Conservation (phyloP, 148 eudicot species). For the Spergularia bocconei region DNA sequence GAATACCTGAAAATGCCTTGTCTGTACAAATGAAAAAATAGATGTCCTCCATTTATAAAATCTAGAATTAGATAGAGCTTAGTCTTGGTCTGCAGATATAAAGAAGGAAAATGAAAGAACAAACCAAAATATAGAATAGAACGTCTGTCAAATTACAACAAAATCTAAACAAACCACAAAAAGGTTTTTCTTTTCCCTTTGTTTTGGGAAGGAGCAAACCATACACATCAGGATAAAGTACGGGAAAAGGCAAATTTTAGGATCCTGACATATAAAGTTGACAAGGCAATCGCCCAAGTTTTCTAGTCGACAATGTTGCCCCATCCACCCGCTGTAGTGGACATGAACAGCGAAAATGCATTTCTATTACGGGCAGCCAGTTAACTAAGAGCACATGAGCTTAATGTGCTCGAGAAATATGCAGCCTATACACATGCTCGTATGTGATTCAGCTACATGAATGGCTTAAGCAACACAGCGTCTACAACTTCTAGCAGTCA, state of each 20-base stretch:
- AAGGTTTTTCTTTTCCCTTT: too few relatives aligned
- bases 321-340: too few relatives aligned
- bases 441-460: not conserved
- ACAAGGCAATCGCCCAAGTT: too few relatives aligned
- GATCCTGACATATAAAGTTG: not conserved
- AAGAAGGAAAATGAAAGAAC: constrained; percentile 4
- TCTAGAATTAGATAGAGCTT: constrained; percentile 86
- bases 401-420: not conserved
- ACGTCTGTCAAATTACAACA: constrained; percentile 3
- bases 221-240: too few relatives aligned
- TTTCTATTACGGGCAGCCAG: not conserved
- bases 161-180: not conserved
- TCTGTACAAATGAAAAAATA: constrained; percentile 81
- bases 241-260: not conserved
- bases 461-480: not conserved
- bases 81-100: constrained; percentile 66
- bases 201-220: too few relatives aligned
- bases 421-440: not conserved
- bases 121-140: not conserved
- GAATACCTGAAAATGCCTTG: constrained; percentile 81
- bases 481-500: constrained; percentile 9
- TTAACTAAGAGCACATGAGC: not conserved
- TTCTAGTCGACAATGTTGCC: not conserved
- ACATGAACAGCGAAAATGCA: not conserved
- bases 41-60: constrained; percentile 89